Evolutionary conservation across 1,139 yeast genomes (phyloP).

Genomic region (Diutina rugosa): DNA sequence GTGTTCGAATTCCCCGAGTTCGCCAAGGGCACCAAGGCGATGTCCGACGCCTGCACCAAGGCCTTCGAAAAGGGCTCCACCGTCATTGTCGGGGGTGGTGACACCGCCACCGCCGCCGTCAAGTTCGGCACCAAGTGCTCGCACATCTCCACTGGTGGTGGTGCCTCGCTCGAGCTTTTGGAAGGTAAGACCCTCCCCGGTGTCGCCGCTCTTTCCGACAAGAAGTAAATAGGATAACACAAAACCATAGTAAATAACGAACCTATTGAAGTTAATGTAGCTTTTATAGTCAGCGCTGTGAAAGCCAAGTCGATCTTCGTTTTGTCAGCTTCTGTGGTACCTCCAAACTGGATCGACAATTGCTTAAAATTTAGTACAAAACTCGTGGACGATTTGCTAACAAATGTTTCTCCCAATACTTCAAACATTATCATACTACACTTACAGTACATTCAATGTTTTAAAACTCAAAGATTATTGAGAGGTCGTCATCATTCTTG

Average conservation of each 20-base stretch:
- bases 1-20: slow-evolving; percentile 91
- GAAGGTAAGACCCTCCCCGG: slow-evolving; percentile 98
- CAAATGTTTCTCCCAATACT: no score
- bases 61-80: slow-evolving; percentile 84
- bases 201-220: slow-evolving; percentile 78
- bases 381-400: no score
- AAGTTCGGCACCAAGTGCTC: slow-evolving; percentile 91
- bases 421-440: no score
- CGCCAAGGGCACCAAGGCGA: slow-evolving; percentile 78
- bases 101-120: slow-evolving; percentile 97
- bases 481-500: no score
- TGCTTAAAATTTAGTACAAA: no score
- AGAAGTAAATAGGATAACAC: slow-evolving; percentile 27
- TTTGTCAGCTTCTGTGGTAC: no score
- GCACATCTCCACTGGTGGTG: slow-evolving; percentile 98
- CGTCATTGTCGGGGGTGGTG: slow-evolving; percentile 98
- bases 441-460: no score
- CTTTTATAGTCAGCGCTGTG: no score
- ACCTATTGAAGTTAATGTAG: background rate
- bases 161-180: slow-evolving; percentile 94
- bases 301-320: no score
- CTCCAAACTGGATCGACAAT: no score
- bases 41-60: slow-evolving; percentile 76
- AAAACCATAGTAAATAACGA: background rate
- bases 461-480: no score